Evolutionary conservation across 2,329 filamentous ascomycete species (phyloP).

Genomic region (Alternaria triticimaculans): DNA sequence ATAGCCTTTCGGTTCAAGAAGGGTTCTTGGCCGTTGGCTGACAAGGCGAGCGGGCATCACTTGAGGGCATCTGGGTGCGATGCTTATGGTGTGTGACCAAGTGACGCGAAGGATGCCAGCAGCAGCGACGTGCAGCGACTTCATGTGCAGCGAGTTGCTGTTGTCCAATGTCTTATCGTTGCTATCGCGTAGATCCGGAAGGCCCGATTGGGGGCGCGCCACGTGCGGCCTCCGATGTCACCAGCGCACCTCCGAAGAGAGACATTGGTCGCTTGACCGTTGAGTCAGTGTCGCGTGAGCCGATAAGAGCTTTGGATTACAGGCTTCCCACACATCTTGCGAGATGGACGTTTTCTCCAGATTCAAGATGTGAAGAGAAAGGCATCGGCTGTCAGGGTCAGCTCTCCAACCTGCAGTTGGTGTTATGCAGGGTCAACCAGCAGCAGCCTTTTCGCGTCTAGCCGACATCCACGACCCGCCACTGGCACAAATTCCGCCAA

Average conservation of each 20-base stretch:
- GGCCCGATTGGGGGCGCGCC: conserved; percentile 12
- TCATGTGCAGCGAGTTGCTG: conserved; percentile 7
- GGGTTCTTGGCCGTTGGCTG: neutral
- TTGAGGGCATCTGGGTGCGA: neutral
- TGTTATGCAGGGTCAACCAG: conserved; percentile 37
- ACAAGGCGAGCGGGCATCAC: neutral
- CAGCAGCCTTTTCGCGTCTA: conserved; percentile 16
- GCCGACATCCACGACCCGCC: neutral
- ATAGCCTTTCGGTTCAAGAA: conserved; percentile 3
- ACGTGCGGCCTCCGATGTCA: conserved; percentile 27
- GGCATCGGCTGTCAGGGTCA: conserved; percentile 5
- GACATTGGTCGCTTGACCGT: conserved; percentile 26
- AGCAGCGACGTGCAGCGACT: neutral
- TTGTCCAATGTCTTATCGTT: conserved; percentile 21
- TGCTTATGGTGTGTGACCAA: conserved; percentile 1
- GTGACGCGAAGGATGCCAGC: conserved; percentile 9
- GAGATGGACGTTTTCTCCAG: neutral
- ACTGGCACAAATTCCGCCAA: conserved; percentile 9
- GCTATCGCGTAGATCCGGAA: conserved; percentile 1
- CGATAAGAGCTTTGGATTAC: neutral
- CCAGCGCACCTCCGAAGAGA: conserved; percentile 14
- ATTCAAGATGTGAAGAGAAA: neutral
- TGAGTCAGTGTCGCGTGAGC: conserved; percentile 21
- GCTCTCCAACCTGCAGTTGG: conserved; percentile 13
- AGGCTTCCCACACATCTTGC: neutral